Percentiles rank a stretch among this genome's conserved stretches.
Conservation (phyloP, 345 rosid species). For the Citrus maxima region DNA sequence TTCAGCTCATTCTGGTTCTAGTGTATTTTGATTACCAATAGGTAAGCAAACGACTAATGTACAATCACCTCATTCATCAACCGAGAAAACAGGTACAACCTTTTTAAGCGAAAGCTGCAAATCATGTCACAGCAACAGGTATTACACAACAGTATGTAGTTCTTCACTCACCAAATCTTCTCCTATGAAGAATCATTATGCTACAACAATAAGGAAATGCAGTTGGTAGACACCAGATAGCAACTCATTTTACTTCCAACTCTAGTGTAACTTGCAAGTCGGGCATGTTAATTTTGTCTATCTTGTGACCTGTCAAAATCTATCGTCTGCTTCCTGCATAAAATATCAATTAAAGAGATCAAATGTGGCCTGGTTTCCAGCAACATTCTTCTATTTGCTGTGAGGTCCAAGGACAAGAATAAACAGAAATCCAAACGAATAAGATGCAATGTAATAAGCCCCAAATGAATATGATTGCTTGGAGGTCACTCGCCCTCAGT, state of each 20-base stretch:
- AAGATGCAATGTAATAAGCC: neutral
- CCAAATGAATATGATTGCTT: neutral
- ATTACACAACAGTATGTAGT: neutral
- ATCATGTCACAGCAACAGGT: neutral
- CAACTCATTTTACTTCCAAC: neutral
- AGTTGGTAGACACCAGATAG: neutral
- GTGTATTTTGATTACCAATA: too few species aligned
- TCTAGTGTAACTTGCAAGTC: neutral
- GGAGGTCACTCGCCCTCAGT: neutral
- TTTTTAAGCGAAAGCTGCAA: neutral
- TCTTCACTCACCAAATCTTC: neutral
- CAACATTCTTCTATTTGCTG: neutral
- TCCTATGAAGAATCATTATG: neutral
- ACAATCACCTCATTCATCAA: neutral
- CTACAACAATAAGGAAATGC: neutral
- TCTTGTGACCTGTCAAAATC: neutral
- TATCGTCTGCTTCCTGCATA: conserved; percentile 1
- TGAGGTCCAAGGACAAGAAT: neutral
- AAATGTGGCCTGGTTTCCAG: neutral
- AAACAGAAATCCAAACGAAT: neutral
- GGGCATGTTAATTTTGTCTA: neutral
- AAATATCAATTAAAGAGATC: neutral
- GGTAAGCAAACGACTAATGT: too few species aligned
- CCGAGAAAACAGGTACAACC: neutral
- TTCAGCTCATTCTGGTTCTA: too few species aligned